Evolutionary conservation across 805 yeast species (phyloP), one percentile per base, ranked within the genome.

Genomic region (Wickerhamomyces pijperi): DNA sequence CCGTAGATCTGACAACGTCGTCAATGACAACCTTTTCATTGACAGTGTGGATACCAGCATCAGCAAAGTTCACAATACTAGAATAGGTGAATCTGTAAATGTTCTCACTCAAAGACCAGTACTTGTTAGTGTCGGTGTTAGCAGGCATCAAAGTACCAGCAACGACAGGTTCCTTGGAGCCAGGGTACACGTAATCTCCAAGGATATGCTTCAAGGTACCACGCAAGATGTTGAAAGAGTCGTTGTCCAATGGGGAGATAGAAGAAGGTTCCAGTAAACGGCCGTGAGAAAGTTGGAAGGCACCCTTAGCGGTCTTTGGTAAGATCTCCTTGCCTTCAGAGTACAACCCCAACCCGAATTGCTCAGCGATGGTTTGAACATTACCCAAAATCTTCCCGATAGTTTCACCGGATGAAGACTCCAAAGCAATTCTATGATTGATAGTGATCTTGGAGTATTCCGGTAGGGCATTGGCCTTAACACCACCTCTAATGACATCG

Each of bases 401-500:
- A 2, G 55, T 51, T 33, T 62, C 57, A 19, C 48, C 41, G 1
- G 70, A 64, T 18, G 68, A 59, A 14, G 77, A 67, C 44, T 76
- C 85, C 35, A 76, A 60, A 16, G 74, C 70, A 40, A 82, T 65
- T 51, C 94, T 67, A 50, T 80, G 81, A 58, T 84, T 82, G 33
- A 76, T 63, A 23, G 59, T 56, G 3, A 73, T 73, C 19, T 64
- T 57, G 5, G 48, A 47, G 28, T 36, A 41, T 53, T 82, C 90
- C 3, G 94, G 94, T 36, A 83, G 60, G 1, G 92, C 87, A 51
- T 83, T 83, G 19, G 78, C 67, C 58, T 83, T 83, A 42, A 76
- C 70, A 34, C 94, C 94, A 21, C 92, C 92, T 12, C 59, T 52
- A 42, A 84, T 65, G 19, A 50, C 42, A 37, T 52, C 55, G 29